Percentiles rank a stretch among this genome's conserved stretches.
phyloP scores from a whole-genome alignment of 805 yeast genomes.

The Priceomyces carsonii region DNA sequence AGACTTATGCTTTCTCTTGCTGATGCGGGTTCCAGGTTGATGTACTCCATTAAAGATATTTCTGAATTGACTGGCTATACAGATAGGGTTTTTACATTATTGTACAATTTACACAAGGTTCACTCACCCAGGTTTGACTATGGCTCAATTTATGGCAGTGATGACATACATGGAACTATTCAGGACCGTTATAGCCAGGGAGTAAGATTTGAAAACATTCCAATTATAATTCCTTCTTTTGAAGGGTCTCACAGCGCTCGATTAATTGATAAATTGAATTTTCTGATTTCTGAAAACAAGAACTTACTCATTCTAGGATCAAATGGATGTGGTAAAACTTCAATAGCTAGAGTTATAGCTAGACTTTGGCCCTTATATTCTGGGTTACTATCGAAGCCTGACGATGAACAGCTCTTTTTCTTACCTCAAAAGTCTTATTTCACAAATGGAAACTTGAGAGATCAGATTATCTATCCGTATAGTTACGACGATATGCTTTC shows the following conservation, averaged over 20 bases:
- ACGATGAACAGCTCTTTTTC: conserved; percentile 65
- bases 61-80: conserved; percentile 91
- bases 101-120: conserved; percentile 78
- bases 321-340: conserved; percentile 88
- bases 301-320: conserved; percentile 81
- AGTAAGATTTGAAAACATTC: conserved; percentile 78
- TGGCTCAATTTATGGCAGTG: conserved; percentile 44
- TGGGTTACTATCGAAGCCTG: conserved; percentile 81
- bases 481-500: conserved; percentile 76
- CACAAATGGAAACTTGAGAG: conserved; percentile 79
- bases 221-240: conserved; percentile 73
- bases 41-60: conserved; percentile 91
- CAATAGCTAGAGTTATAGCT: conserved; percentile 79
- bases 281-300: conserved; percentile 60
- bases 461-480: conserved; percentile 87
- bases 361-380: conserved; percentile 90
- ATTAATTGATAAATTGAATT: conserved; percentile 57
- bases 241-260: conserved; percentile 62
- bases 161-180: conserved; percentile 74
- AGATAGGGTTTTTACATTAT: conserved; percentile 74
- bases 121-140: conserved; percentile 62
- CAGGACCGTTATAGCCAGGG: conserved; percentile 72
- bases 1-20: conserved; percentile 87
- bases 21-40: conserved; percentile 91
- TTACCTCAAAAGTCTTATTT: conserved; percentile 89